Evolutionary conservation across 1,284 basidiomycete genomes (phyloP), one percentile per base, ranked within the genome.

Genomic region (Cryptococcus wingfieldii): DNA sequence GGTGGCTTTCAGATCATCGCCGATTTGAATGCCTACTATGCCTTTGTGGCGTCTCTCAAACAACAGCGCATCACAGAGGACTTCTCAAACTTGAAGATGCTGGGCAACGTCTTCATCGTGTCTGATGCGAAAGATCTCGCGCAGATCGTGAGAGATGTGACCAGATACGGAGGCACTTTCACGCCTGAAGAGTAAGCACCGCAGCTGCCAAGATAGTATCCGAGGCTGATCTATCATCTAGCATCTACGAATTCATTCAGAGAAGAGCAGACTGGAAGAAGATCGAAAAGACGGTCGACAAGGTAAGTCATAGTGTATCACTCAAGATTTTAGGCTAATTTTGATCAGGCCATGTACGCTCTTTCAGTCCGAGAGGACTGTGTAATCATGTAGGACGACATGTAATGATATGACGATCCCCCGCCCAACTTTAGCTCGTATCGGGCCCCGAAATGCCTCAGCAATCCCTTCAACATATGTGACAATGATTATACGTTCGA

Each of bases 1-100:
- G 96, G 96, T 16, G 94, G 93, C 0, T 96, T 97, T 75, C 90
- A 94, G 66, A 86, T 98, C 56, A 98, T 98, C 55, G 88, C 93
- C 1, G 96, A 99, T 75, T 78, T 98, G 60, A 98, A 98, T 74
- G 84, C 88, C 1, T 97, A 98, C 75, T 85, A 96, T 72, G 75
- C 83, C 0, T 98, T 98, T 75, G 86, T 98, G 50, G 78, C 86
- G 0, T 87, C 87, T 13, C 80, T 96, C 49, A 91, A 87, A 50
- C 78, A 79, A 59, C 78, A 75, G 46, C 64, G 80, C 25, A 86
- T 98, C 19, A 86, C 86, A 0, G 81, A 86, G 0, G 91, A 96
- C 62, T 98, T 98, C 67, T 86, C 91, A 14, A 87, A 93, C 65
- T 81, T 98, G 54, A 97, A 96, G 76, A 94, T 97, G 89, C 80